Evolutionary conservation across 2,329 filamentous ascomycete genomes (phyloP), one percentile per base, ranked within the genome.

Genomic region (Trichoderma sp.): DNA sequence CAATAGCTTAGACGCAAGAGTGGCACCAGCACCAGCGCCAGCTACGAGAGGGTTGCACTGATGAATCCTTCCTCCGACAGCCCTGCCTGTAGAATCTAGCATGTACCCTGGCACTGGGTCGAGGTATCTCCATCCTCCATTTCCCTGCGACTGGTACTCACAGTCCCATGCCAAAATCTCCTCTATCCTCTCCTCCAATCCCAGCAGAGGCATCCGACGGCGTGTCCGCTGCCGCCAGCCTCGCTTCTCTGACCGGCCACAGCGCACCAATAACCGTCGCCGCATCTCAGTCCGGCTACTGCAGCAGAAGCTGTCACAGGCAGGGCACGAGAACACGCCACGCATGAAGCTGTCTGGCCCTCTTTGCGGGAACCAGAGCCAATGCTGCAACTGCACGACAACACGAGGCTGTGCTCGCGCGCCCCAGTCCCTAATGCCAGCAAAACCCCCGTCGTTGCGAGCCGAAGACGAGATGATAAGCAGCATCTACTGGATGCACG

Each of bases 21-120:
- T n/a, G 24, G 33, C 56, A 56, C 35, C 24, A 24, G 55, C 62
- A 55, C 10, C 61, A 24, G 29, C 52, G 21, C 52, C 19, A 27
- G 62, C 62, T n/a, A 10, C 60, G 33, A 11, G 21, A 66, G 27
- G 62, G 53, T 66, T 58, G 53, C 62, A 66, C 27, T 27, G 27
- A 35, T 66, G 62, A 35, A 66, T 47, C 53, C 62, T 53, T 56
- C 52, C 62, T 10, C 62, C 62, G 53, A 57, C 24, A 66, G 62
- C 62, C 62, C 62, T 66, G 62, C 53, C 55, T 29, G 60, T 47
- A 33, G 58, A 61, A 49, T 33, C 31, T 29, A 37, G 24, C 27
- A 43, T 43, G 40, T 43, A 43, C 40, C 40, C 40, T 43, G 40
- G 40, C 40, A 24, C 47, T 13, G 8, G n/a, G 27, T 40, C 58